A percentile compares a stretch with the other conserved stretches of the same genome.
Conservation (phyloP, 768 basidiomycete species). For the Lepiota brunneoincarnata region DNA sequence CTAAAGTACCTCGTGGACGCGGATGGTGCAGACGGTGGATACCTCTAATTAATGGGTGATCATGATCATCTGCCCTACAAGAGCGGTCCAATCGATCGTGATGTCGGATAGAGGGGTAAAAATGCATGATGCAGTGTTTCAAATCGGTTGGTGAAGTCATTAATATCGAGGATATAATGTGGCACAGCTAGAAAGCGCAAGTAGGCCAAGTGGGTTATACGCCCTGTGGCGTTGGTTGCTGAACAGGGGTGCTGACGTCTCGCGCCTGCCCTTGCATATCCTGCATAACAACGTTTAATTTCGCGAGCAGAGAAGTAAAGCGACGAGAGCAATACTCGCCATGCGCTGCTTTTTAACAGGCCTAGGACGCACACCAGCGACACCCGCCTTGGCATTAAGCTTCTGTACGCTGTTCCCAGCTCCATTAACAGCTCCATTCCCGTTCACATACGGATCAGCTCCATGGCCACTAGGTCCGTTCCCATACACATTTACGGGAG, state of each 20-base stretch:
- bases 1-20: not conserved
- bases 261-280: conserved; percentile 64
- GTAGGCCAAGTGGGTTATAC: conserved; percentile 30
- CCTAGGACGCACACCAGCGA: conserved; percentile 55
- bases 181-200: not conserved
- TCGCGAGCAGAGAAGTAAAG: not conserved
- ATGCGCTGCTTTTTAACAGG: conserved; percentile 76
- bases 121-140: too few species aligned
- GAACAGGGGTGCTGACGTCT: conserved; percentile 52
- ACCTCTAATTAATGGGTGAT: too few species aligned
- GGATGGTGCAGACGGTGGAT: not conserved
- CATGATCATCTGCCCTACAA: too few species aligned
- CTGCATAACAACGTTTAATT: conserved; percentile 28
- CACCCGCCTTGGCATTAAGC: conserved; percentile 58
- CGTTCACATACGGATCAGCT: conserved; percentile 22
- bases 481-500: conserved; percentile 18
- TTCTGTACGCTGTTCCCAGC: conserved; percentile 32
- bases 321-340: conserved; percentile 39
- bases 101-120: too few species aligned
- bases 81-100: too few species aligned
- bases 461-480: not conserved
- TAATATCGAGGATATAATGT: too few species aligned
- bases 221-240: conserved; percentile 75
- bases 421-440: conserved; percentile 26
- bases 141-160: too few species aligned